Conservation (phyloP, 805 yeast species). For the Metschnikowia cerradonensis region DNA sequence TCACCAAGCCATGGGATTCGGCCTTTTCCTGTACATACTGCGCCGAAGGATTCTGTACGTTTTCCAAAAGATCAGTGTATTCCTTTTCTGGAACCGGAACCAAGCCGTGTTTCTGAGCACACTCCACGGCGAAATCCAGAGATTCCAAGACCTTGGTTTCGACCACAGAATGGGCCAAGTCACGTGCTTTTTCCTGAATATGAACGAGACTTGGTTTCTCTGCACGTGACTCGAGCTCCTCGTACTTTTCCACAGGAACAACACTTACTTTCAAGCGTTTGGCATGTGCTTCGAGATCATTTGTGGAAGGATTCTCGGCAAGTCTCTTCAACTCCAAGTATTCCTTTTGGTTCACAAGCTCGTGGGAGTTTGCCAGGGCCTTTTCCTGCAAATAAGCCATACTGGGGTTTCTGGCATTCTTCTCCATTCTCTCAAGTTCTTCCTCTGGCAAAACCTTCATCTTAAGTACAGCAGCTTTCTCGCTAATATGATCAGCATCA, state of each 20-base stretch:
- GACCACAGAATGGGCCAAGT: not conserved
- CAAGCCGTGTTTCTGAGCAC: slow-evolving; percentile 6
- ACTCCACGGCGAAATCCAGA: slow-evolving; percentile 5
- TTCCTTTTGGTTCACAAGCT: slow-evolving; percentile 1
- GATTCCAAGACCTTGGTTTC: not conserved
- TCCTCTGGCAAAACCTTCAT: slow-evolving; percentile 7
- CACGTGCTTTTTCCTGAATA: slow-evolving; percentile 6
- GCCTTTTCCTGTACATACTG: slow-evolving; percentile 4
- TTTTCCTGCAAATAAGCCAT: slow-evolving; percentile 7
- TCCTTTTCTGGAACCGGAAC: slow-evolving; percentile 12
- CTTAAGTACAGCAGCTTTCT: slow-evolving; percentile 12
- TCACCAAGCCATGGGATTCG: slow-evolving; percentile 3
- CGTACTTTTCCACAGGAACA: not conserved
- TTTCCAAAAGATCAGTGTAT: slow-evolving; percentile 7
- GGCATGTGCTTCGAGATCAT: slow-evolving; percentile 15
- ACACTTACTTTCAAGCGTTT: not conserved
- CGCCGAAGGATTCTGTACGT: slow-evolving; percentile 4
- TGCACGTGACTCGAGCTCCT: not conserved
- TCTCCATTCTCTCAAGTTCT: slow-evolving; percentile 4
- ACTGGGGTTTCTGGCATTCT: slow-evolving; percentile 5
- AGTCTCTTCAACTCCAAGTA: slow-evolving; percentile 11
- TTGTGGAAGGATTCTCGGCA: slow-evolving; percentile 17
- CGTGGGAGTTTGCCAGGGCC: slow-evolving; percentile 6
- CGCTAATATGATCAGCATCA: slow-evolving; percentile 15
- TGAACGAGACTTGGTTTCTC: slow-evolving; percentile 6